A percentile compares a stretch with the other conserved stretches of the same genome.
Conservation (phyloP, 2,329 filamentous ascomycete genomes). For the Penicillium sp. region DNA sequence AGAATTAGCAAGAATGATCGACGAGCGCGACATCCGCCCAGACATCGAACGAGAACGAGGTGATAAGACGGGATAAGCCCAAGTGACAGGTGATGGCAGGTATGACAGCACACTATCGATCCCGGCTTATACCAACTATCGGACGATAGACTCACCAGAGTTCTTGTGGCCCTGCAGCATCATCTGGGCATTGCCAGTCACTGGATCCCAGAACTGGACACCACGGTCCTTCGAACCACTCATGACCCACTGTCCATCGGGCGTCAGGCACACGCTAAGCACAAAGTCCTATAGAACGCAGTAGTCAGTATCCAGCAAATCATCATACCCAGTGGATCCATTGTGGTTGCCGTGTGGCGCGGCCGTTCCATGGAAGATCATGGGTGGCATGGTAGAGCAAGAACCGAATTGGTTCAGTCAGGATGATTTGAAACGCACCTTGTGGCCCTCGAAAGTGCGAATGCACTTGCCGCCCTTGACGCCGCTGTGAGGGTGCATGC, state of each 20-base stretch:
- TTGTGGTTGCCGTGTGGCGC: neutral
- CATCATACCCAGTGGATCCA: neutral
- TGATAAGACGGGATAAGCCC: neutral
- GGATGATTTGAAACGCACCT: constrained; percentile 58
- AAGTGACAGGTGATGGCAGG: neutral
- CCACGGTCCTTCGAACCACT: constrained; percentile 96
- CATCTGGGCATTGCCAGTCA: constrained; percentile 89
- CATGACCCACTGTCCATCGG: constrained; percentile 93
- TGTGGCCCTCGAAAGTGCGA: constrained; percentile 95
- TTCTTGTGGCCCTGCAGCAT: constrained; percentile 99
- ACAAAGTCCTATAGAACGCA: constrained; percentile 75
- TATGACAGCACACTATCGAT: constrained; percentile 2
- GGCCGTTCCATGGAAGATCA: neutral
- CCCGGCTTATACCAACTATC: neutral
- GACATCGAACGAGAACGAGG: neutral
- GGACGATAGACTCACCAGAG: constrained; percentile 59
- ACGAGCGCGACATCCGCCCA: neutral
- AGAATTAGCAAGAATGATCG: constrained; percentile 4
- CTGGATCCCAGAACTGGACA: constrained; percentile 98
- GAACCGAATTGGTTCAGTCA: neutral
- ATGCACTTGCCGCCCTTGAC: constrained; percentile 90
- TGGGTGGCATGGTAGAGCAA: neutral
- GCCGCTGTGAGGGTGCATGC: constrained; percentile 64
- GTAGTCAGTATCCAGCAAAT: constrained; percentile 14
- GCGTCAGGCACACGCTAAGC: constrained; percentile 90